Conservation (phyloP, 139 green algal species). For the Auxenochlorella pyrenoidosa region DNA sequence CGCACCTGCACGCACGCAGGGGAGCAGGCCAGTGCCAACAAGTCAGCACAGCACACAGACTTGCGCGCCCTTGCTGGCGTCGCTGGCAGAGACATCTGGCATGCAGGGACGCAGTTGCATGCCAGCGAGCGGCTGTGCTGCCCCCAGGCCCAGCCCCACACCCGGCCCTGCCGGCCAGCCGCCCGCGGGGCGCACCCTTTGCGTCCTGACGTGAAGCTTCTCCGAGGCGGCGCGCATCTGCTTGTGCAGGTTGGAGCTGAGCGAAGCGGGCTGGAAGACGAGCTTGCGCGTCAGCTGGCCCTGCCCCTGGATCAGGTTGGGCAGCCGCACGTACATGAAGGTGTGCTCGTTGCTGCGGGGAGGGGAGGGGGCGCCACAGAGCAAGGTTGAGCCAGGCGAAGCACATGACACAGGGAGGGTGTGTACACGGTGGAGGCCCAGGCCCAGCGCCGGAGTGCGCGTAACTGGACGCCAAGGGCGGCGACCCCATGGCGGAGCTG, state of each 20-base stretch:
- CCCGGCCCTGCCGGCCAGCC: no score
- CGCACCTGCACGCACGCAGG: not conserved
- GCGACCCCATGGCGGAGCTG: no score
- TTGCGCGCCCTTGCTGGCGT: no score
- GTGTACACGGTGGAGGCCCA: no score
- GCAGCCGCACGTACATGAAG: conserved; percentile 70
- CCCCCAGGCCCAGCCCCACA: not conserved
- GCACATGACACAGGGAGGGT: no score
- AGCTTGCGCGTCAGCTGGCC: conserved; percentile 70
- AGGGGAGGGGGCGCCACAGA: no score
- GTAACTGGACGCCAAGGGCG: no score
- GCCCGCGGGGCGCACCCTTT: conserved; percentile 1
- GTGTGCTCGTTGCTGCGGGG: conserved; percentile 50
- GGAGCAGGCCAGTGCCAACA: no score
- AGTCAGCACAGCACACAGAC: no score
- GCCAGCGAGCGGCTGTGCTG: not conserved
- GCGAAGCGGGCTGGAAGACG: conserved; percentile 68
- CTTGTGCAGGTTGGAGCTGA: conserved; percentile 48
- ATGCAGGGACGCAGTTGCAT: no score
- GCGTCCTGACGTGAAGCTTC: conserved; percentile 51
- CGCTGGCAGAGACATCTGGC: not conserved
- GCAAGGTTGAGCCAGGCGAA: no score
- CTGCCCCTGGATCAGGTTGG: conserved; percentile 69
- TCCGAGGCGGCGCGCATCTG: conserved; percentile 34
- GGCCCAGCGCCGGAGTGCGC: no score